Conservation (phyloP, 2,329 filamentous ascomycete genomes). For the Erysiphe pulchra region DNA sequence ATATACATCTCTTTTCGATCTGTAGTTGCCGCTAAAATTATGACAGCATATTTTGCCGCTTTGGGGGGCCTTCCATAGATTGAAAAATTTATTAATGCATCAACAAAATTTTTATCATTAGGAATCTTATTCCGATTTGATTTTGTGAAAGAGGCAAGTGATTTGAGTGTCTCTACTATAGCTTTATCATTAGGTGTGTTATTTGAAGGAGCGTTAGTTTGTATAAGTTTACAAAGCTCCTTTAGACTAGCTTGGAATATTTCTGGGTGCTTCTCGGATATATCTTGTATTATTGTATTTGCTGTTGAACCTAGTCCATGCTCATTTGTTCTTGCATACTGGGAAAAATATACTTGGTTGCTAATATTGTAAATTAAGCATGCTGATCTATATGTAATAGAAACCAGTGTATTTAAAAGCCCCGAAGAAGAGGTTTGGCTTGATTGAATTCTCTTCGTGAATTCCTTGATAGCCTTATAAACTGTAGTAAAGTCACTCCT, state of each 20-base stretch:
- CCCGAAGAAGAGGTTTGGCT: slow-evolving; percentile 29
- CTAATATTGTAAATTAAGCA: slow-evolving; percentile 83
- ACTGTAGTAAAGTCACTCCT: slow-evolving; percentile 86
- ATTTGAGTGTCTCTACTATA: slow-evolving; percentile 78
- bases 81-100: slow-evolving; percentile 62
- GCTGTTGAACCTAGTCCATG: slow-evolving; percentile 53
- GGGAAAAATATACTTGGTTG: slow-evolving; percentile 74
- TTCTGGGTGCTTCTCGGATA: slow-evolving; percentile 68
- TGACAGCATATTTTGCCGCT: slow-evolving; percentile 81
- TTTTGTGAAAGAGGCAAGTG: slow-evolving; percentile 74
- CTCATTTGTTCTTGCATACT: slow-evolving; percentile 63
- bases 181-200: slow-evolving; percentile 40
- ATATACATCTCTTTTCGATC: slow-evolving; percentile 66
- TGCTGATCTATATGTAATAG: slow-evolving; percentile 60
- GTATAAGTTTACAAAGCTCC: slow-evolving; percentile 67
- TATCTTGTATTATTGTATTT: slow-evolving; percentile 75
- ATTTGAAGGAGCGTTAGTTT: slow-evolving; percentile 51
- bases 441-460: slow-evolving; percentile 55
- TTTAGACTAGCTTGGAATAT: slow-evolving; percentile 83
- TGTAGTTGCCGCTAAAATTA: slow-evolving; percentile 49
- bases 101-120: slow-evolving; percentile 52
- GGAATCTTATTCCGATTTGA: slow-evolving; percentile 61
- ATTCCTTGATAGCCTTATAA: slow-evolving; percentile 68
- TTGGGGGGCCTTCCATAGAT: slow-evolving; percentile 57
- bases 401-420: slow-evolving; percentile 54